phyloP scores from a whole-genome alignment of 176 grass and related monocot genomes.

The Sorghum bicolor region Sorghum_bicolor_NCBIv3 NC_012871.2:66987501-66988000 shows the following conservation, averaged over 20 bases:
- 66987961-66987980: slow-evolving; percentile 10
- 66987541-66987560: slow-evolving; percentile 61
- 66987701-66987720: slow-evolving; percentile 94
- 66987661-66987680: slow-evolving; percentile 67
- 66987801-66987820: slow-evolving; percentile 22
- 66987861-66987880: slow-evolving; percentile 70
- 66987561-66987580: slow-evolving; percentile 64
- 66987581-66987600: slow-evolving; percentile 87
- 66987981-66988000: slow-evolving; percentile 22
- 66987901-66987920: slow-evolving; percentile 32
- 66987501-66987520: slow-evolving; percentile 61
- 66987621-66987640: slow-evolving; percentile 73
- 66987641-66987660: slow-evolving; percentile 65
- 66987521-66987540: slow-evolving; percentile 59
- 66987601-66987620: slow-evolving; percentile 61
- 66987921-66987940: slow-evolving; percentile 61
- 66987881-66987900: slow-evolving; percentile 39
- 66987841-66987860: slow-evolving; percentile 76
- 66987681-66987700: slow-evolving; percentile 55
- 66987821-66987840: slow-evolving; percentile 64
- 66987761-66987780: slow-evolving; percentile 80
- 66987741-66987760: slow-evolving; percentile 90
- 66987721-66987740: slow-evolving; percentile 70
- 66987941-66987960: slow-evolving; percentile 92
- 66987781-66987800: not conserved